A percentile compares a stretch with the other conserved stretches of the same genome.
Evolutionary conservation across 2,329 filamentous ascomycete species (phyloP).

Genomic region (Diaporthe aspalathi): DNA sequence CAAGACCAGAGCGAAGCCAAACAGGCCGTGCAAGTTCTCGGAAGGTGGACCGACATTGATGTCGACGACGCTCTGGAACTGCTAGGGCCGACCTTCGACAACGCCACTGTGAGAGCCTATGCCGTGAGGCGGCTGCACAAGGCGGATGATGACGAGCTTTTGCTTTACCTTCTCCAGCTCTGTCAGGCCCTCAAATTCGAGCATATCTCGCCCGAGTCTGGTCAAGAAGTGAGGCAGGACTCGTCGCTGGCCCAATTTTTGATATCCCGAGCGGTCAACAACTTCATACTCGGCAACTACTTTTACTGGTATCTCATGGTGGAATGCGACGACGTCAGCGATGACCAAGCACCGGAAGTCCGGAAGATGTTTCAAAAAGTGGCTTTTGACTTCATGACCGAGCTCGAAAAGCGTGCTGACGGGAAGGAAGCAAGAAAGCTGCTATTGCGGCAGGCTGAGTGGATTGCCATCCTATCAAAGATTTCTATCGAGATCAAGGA

Average conservation of each 20-base stretch:
- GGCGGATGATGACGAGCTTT: conserved; percentile 89
- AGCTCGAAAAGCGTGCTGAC: conserved; percentile 77
- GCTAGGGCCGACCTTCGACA: conserved; percentile 91
- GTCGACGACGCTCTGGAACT: conserved; percentile 96
- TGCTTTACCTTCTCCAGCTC: conserved; percentile 91
- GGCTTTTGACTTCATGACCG: conserved; percentile 95
- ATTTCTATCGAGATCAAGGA: conserved; percentile 90
- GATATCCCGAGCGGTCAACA: conserved; percentile 86
- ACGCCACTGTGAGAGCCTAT: conserved; percentile 87
- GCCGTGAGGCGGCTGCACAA: conserved; percentile 93
- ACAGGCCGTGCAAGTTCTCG: conserved; percentile 89
- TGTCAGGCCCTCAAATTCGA: conserved; percentile 98
- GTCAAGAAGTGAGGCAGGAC: conserved; percentile 73
- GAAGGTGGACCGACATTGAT: conserved; percentile 96
- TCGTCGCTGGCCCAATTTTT: conserved; percentile 91
- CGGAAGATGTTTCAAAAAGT: conserved; percentile 91
- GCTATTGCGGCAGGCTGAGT: conserved; percentile 87
- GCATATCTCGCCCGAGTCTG: conserved; percentile 72
- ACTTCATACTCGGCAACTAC: conserved; percentile 92
- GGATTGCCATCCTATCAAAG: conserved; percentile 87
- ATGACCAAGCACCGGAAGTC: conserved; percentile 78
- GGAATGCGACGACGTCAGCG: conserved; percentile 88
- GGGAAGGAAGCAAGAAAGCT: conserved; percentile 80
- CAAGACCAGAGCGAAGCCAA: conserved; percentile 84
- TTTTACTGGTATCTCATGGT: conserved; percentile 99